phyloP scores from a whole-genome alignment of 2,329 filamentous ascomycete genomes.

The Thermomyces lanuginosus region DNA sequence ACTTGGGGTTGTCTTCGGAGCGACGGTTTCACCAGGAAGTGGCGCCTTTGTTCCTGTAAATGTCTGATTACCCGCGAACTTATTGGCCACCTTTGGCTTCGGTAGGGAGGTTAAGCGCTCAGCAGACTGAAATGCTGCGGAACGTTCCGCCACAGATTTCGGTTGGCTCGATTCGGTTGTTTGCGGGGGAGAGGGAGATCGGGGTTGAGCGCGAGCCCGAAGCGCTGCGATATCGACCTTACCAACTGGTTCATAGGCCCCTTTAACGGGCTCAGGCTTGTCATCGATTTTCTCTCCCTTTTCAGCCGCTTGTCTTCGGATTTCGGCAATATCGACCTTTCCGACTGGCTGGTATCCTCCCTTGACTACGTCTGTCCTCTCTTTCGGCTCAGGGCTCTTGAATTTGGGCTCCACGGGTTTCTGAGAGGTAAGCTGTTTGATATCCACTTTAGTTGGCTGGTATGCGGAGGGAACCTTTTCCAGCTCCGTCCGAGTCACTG shows the following conservation, averaged over 20 bases:
- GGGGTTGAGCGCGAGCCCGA: slow-evolving; percentile 57
- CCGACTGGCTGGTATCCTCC: slow-evolving; percentile 87
- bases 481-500: slow-evolving; percentile 65
- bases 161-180: slow-evolving; percentile 35
- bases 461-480: slow-evolving; percentile 90
- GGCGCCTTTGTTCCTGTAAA: slow-evolving; percentile 86
- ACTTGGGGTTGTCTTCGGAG: no score
- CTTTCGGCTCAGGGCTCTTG: slow-evolving; percentile 23
- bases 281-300: slow-evolving; percentile 46
- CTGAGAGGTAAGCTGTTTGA: slow-evolving; percentile 66
- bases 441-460: slow-evolving; percentile 87
- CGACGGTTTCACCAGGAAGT: slow-evolving; percentile 48
- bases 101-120: slow-evolving; percentile 75
- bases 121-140: slow-evolving; percentile 52
- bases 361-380: slow-evolving; percentile 50
- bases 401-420: slow-evolving; percentile 35
- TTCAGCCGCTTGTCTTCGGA: slow-evolving; percentile 58
- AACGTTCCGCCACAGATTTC: slow-evolving; percentile 58
- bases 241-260: slow-evolving; percentile 82
- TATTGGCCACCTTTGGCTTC: slow-evolving; percentile 89
- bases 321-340: slow-evolving; percentile 91
- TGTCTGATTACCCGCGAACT: slow-evolving; percentile 54
- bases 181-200: slow-evolving; percentile 28
- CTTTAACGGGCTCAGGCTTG: slow-evolving; percentile 70
- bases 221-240: slow-evolving; percentile 97